phyloP scores from a whole-genome alignment of 441 rosid species.

The Syzygium syzygioides region DNA sequence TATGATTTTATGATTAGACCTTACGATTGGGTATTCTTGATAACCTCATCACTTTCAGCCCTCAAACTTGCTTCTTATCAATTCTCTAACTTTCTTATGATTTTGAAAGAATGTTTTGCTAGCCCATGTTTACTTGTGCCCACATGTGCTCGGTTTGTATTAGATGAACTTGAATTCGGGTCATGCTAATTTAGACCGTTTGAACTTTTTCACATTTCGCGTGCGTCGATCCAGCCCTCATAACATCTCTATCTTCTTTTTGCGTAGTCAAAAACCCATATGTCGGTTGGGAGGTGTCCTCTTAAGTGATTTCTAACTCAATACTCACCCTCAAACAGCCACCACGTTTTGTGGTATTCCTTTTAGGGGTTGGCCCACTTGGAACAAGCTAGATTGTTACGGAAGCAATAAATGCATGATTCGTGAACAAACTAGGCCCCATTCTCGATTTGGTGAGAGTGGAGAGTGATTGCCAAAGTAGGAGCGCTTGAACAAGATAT shows the following conservation, averaged over 20 bases:
- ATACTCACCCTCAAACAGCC: neutral
- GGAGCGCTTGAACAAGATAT: neutral
- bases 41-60: neutral
- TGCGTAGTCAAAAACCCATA: neutral
- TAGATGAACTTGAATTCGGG: neutral
- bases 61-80: neutral
- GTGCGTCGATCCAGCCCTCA: neutral
- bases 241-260: neutral
- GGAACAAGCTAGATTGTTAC: accelerated
- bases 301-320: neutral
- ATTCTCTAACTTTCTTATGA: neutral
- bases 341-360: neutral
- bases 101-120: too few relatives aligned
- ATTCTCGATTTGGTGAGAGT: too few relatives aligned
- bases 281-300: neutral
- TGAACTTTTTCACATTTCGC: neutral
- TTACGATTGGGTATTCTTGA: neutral
- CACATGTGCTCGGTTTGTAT: neutral
- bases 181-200: neutral
- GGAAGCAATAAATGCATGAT: accelerated
- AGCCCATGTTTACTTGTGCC: neutral
- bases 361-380: neutral
- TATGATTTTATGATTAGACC: neutral
- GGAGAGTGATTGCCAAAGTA: accelerated
- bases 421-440: neutral